These are phyloP conservation scores for Fusarium incarnatum DNA, from an alignment of 2,329 filamentous ascomycete species.

Conservation along the genomic window DNA sequence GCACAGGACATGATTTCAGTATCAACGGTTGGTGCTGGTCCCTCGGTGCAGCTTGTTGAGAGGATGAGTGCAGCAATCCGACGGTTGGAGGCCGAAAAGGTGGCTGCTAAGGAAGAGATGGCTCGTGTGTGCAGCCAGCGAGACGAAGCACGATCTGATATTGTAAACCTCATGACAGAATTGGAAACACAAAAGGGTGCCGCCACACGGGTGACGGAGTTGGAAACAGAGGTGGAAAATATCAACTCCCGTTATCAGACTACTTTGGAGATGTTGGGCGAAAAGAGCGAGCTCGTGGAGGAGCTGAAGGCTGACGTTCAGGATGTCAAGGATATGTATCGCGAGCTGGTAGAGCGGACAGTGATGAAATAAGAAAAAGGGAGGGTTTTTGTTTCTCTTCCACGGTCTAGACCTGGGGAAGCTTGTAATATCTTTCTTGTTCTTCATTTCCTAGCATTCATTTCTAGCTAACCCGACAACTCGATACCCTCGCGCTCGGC, in stretches of 20 bases:
- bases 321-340: conserved; percentile 96
- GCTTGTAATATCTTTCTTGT: conserved; percentile 12
- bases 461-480: conserved; percentile 51
- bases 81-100: conserved; percentile 90
- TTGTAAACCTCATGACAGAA: conserved; percentile 91
- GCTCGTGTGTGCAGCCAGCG: conserved; percentile 82
- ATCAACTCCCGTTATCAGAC: conserved; percentile 87
- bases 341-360: conserved; percentile 88
- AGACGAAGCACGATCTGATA: conserved; percentile 90
- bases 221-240: conserved; percentile 76
- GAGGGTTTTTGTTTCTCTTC: background rate
- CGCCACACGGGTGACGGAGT: conserved; percentile 67
- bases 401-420: conserved; percentile 11
- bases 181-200: conserved; percentile 75
- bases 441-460: conserved; percentile 32
- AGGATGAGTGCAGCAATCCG: conserved; percentile 95
- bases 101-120: conserved; percentile 88
- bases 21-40: conserved; percentile 89
- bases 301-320: conserved; percentile 89
- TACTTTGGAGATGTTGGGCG: conserved; percentile 91
- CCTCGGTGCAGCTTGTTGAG: conserved; percentile 94
- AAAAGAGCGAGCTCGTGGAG: conserved; percentile 95
- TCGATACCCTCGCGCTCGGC: conserved; percentile 89
- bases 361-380: conserved; percentile 71
- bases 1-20: conserved; percentile 88